Evolutionary conservation across 345 rosid genomes (phyloP).

Genomic region (Citrus unshiu): DNA sequence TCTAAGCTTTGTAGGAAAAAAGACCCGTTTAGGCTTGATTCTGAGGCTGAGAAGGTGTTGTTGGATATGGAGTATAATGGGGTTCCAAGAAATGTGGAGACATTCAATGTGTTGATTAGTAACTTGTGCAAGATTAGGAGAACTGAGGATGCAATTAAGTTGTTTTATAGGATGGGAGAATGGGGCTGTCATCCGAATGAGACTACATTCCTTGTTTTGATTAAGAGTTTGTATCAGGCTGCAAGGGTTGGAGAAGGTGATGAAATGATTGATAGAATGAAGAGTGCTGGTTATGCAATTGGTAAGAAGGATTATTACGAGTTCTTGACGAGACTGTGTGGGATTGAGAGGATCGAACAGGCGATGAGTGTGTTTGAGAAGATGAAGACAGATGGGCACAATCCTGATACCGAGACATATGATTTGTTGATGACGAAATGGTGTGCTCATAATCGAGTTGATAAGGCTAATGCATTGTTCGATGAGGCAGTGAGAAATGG

Average conservation of each 20-base stretch:
- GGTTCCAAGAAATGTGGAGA: constrained; percentile 78
- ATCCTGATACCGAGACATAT: constrained; percentile 76
- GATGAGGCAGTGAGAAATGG: constrained; percentile 68
- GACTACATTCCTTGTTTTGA: constrained; percentile 59
- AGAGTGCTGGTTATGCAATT: constrained; percentile 62
- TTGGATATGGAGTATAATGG: constrained; percentile 84
- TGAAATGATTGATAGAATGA: constrained; percentile 89
- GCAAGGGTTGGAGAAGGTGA: constrained; percentile 92
- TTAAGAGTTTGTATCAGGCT: constrained; percentile 80
- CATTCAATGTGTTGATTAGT: constrained; percentile 72
- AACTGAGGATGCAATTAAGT: constrained; percentile 71
- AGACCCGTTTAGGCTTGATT: constrained; percentile 63
- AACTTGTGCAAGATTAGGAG: constrained; percentile 81
- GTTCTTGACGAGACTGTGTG: constrained; percentile 75
- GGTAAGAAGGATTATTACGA: constrained; percentile 65
- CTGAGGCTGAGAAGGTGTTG: constrained; percentile 75
- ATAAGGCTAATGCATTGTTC: constrained; percentile 70
- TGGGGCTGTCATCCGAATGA: constrained; percentile 79
- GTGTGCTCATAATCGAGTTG: constrained; percentile 63
- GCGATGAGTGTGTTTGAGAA: constrained; percentile 73
- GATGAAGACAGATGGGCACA: constrained; percentile 75
- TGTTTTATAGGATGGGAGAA: constrained; percentile 76
- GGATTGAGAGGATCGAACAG: constrained; percentile 95
- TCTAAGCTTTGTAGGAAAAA: constrained; percentile 84
- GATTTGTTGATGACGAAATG: constrained; percentile 79